phyloP scores from a whole-genome alignment of 495 filamentous ascomycete genomes.

The Hyaloscypha hepaticicola region DNA sequence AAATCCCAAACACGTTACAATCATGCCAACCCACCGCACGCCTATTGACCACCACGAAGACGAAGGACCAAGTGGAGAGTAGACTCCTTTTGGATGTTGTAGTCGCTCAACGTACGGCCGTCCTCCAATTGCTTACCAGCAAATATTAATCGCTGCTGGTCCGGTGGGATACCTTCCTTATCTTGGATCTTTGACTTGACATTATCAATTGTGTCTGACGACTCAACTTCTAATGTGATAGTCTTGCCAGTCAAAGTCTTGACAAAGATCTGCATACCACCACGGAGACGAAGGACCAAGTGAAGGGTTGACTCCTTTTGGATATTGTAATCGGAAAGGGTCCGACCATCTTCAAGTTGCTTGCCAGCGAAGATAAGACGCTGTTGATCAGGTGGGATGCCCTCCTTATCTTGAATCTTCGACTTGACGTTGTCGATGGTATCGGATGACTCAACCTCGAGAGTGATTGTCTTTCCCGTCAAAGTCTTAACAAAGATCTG shows the following conservation, averaged over 20 bases:
- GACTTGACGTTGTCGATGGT: constrained; percentile 94
- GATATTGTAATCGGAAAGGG: constrained; percentile 98
- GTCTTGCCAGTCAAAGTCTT: constrained; percentile 94
- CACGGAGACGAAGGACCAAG: constrained; percentile 92
- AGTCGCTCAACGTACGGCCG: constrained; percentile 78
- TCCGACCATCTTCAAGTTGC: constrained; percentile 75
- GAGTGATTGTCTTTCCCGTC: constrained; percentile 90
- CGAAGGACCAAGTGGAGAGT: constrained; percentile 86
- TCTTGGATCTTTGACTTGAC: constrained; percentile 93
- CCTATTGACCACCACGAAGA: constrained; percentile 79
- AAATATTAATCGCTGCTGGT: constrained; percentile 88
- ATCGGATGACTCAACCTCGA: constrained; percentile 87
- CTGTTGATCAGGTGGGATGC: constrained; percentile 98
- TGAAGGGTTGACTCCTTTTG: constrained; percentile 99
- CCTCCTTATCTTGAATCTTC: constrained; percentile 99
- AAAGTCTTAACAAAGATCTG: constrained; percentile 84
- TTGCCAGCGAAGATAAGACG: constrained; percentile 98
- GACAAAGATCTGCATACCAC: constrained; percentile 96
- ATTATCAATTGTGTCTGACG: constrained; percentile 88
- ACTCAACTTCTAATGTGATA: constrained; percentile 87
- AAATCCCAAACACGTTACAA: constrained; percentile 36
- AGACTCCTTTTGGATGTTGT: constrained; percentile 94
- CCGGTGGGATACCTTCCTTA: constrained; percentile 87
- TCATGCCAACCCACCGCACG: constrained; percentile 19
- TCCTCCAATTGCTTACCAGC: constrained; percentile 91